Base-by-base conservation (phyloP, 1,139 yeast genomes). In the Williopsis jadinii region DNA sequence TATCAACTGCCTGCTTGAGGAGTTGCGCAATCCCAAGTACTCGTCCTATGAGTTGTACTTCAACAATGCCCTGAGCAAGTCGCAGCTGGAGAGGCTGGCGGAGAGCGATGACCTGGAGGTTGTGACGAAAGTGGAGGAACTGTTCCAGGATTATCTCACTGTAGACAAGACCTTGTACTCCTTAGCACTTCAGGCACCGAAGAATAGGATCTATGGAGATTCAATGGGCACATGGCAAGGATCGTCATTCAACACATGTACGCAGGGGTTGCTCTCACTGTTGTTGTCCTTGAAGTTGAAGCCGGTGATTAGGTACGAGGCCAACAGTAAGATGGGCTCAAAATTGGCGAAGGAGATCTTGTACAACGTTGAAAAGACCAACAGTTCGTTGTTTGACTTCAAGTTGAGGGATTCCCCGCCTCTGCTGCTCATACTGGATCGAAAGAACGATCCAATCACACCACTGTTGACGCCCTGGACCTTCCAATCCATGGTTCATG, bases 401-500 rank as follows among this genome's bases (percentile, higher is more conserved):
- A 73, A 77, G 27, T 56, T 58, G 36, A 66, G 69, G 38, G 95
- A 86, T 55, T 65, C 80, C 0, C 78, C 92, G 1, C 95, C 97
- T 1, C 59, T 85, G 13, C 63, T 94, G 37, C 61, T 94, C n/a
- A 66, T 92, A 2, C 59, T 92, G 38, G 98, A 92, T 62, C 70
- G 99, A 40, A 77, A 80, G 46, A 82, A 79, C 55, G 99, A 92
- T 61, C 97, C 97, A 1, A 70, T 90, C 28, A 92, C 99, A 0
- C 97, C 99, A 2, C 67, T 92, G 36, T 64, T 92, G 37, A 77
- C 83, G 33, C 98, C 97, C 2, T 92, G 99, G 99, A 90, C 98
- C 0, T 92, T 88, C 62, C 97, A 92, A 58, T 86, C 97, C 2
- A 92, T 94, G 98, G 86, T 92, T 13, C 95, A 92, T 60, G 97